Base-by-base conservation (phyloP, 805 yeast species). In the Kuraishia capsulata region DNA sequence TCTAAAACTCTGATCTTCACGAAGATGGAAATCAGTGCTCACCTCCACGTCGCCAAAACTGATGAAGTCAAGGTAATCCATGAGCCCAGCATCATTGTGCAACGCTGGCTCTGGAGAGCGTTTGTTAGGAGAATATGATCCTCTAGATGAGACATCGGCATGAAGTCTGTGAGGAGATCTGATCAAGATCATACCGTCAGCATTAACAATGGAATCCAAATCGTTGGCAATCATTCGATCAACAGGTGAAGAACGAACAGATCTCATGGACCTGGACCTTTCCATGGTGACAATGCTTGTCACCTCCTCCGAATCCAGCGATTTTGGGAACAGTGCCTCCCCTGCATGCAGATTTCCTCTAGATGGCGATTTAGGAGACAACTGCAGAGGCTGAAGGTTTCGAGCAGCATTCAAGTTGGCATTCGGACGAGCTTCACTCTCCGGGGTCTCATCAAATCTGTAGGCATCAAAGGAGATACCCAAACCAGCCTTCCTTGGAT, bases 271-370 rank as follows among this genome's bases (percentile, higher is more conserved):
- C 36, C 76, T 52, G 5, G 82, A 73, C 42, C 89, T 67, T 54
- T 84, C 94, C 33, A 84, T 52, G 5, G 81, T 71, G 2, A 81
- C 80, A 41, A 84, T 84, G 34, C 84, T 78, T 45, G 80, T 84
- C 9, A 84, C 83, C 50, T 84, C 94, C 38, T 71, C 74, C 0
- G 73, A 65, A 41, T 70, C 79, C 24, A 84, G 61, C 2, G 76
- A 71, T 51, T 78, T 82, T 0, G 94, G 94, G 54, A 84, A 84
- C 20, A 83, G 55, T 0, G 78, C 74, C 40, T 81, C 80, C 20
- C 80, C 78, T 4, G 61, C 55, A 42, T 64, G 67, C 8, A 59
- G 46, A 26, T 43, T 40, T 23, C 30, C 6, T 3, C 23, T 19
- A 11, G 33, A 13, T 9, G 35, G 24, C 5, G 39, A 34, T 21